Conservation (phyloP, 2,329 filamentous ascomycete species). For the Neophaeococcomyces aloes region DNA sequence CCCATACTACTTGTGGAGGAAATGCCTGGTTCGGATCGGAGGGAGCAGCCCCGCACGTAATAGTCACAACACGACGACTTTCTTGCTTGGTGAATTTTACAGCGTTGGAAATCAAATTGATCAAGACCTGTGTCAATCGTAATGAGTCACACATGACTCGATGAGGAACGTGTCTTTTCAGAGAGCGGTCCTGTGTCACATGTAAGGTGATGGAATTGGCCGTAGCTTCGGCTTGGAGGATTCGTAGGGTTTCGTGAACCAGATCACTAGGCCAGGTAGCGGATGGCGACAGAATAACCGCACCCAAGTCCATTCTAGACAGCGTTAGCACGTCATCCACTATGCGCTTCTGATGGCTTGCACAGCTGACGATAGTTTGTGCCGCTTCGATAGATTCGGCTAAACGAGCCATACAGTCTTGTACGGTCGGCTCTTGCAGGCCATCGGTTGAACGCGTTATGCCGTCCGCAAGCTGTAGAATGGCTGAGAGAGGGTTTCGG, state of each 20-base stretch:
- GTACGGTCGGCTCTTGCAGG: background rate
- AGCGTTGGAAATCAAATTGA: conserved; percentile 68
- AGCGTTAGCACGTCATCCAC: conserved; percentile 62
- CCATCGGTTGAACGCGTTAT: conserved; percentile 37
- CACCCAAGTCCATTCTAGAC: conserved; percentile 54
- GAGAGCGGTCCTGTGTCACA: background rate
- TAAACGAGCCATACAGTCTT: too few species aligned
- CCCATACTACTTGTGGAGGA: too few species aligned
- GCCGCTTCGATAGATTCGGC: too few species aligned
- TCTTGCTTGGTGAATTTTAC: conserved; percentile 66
- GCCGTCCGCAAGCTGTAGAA: conserved; percentile 49
- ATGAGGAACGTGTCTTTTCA: conserved; percentile 27
- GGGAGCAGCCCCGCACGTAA: conserved; percentile 44
- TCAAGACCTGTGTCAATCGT: conserved; percentile 63
- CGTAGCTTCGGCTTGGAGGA: conserved; percentile 64
- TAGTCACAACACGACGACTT: conserved; percentile 34
- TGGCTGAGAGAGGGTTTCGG: conserved; percentile 48
- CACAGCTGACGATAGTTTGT: too few species aligned
- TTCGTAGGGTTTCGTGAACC: conserved; percentile 47
- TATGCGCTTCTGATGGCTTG: conserved; percentile 66
- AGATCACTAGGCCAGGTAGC: conserved; percentile 43
- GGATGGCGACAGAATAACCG: conserved; percentile 37
- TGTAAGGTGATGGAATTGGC: conserved; percentile 34
- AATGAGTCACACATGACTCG: conserved; percentile 62
- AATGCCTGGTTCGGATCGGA: conserved; percentile 30